Conservation (phyloP, 1,284 basidiomycete genomes). For the Tilletia setariae region DNA sequence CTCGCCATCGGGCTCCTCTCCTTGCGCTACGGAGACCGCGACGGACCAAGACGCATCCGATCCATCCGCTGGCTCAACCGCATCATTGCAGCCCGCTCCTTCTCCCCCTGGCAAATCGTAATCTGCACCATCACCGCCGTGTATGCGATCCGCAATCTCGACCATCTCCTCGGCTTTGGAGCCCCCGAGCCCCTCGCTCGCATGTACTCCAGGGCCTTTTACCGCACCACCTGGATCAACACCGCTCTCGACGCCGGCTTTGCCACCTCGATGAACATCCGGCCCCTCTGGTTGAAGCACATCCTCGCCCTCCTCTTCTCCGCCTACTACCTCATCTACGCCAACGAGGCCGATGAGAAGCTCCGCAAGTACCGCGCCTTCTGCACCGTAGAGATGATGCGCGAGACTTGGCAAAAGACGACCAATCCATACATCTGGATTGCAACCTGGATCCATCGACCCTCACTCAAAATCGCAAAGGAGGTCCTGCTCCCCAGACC, state of each 20-base stretch:
- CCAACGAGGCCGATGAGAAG: slow-evolving; percentile 81
- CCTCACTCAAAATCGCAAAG: slow-evolving; percentile 65
- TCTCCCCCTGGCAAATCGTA: slow-evolving; percentile 92
- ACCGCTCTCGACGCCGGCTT: slow-evolving; percentile 91
- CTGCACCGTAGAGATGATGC: slow-evolving; percentile 91
- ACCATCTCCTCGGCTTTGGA: slow-evolving; percentile 78
- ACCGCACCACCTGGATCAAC: slow-evolving; percentile 91
- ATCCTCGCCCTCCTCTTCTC: slow-evolving; percentile 67
- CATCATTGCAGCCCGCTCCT: slow-evolving; percentile 55
- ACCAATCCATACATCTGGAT: slow-evolving; percentile 81
- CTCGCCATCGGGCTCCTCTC: slow-evolving; percentile 40
- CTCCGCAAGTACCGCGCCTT: slow-evolving; percentile 83
- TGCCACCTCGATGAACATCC: slow-evolving; percentile 86
- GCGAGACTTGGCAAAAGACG: slow-evolving; percentile 94
- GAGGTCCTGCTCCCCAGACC: slow-evolving; percentile 81
- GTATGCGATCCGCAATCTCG: slow-evolving; percentile 80
- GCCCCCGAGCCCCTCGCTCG: slow-evolving; percentile 87
- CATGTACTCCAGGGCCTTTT: slow-evolving; percentile 80
- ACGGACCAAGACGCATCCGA: slow-evolving; percentile 28
- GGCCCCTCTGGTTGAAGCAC: slow-evolving; percentile 87
- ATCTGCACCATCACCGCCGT: slow-evolving; percentile 77
- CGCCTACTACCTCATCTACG: slow-evolving; percentile 87
- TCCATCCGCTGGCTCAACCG: slow-evolving; percentile 6
- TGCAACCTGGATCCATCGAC: slow-evolving; percentile 63
- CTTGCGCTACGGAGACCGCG: slow-evolving; percentile 27